phyloP scores from a whole-genome alignment of 2,329 filamentous ascomycete genomes.

The Alternaria solani region DNA sequence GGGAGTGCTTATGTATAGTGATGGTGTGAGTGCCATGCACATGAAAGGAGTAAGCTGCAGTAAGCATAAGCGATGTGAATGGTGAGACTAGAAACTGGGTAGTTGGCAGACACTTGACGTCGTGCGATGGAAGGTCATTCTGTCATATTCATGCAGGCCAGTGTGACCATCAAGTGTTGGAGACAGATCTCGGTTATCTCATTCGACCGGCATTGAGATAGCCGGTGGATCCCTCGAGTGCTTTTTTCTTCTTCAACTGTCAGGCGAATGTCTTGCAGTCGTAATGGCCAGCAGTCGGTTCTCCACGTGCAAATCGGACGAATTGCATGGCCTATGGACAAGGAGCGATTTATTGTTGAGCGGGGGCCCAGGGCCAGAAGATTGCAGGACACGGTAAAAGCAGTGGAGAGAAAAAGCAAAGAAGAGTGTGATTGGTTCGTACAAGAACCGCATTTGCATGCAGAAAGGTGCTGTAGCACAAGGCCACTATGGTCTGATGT shows the following conservation, averaged over 20 bases:
- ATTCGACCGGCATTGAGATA: slow-evolving; percentile 6
- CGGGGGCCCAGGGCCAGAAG: slow-evolving; percentile 5
- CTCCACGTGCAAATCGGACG: slow-evolving; percentile 5
- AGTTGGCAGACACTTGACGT: slow-evolving; percentile 16
- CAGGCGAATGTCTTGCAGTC: slow-evolving; percentile 1
- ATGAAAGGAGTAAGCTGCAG: slow-evolving; percentile 35
- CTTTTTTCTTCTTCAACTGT: neutral
- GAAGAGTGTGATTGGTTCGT: slow-evolving; percentile 3
- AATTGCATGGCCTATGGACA: neutral
- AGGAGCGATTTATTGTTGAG: slow-evolving; percentile 7
- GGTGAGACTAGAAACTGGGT: slow-evolving; percentile 22
- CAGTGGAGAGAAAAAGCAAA: slow-evolving; percentile 23
- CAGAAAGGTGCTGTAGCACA: slow-evolving; percentile 15
- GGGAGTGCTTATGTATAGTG: slow-evolving; percentile 13
- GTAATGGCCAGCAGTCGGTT: neutral
- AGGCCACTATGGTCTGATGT: slow-evolving; percentile 16
- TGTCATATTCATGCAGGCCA: neutral
- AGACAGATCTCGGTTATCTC: slow-evolving; percentile 3
- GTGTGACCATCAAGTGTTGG: neutral
- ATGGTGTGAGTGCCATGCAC: slow-evolving; percentile 19
- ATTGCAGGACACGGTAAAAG: slow-evolving; percentile 10
- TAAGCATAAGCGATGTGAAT: slow-evolving; percentile 29
- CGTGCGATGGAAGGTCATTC: slow-evolving; percentile 3
- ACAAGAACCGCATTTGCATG: slow-evolving; percentile 15
- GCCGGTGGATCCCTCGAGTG: neutral